Percentiles rank a stretch among this genome's conserved stretches.
phyloP scores from a whole-genome alignment of 2,329 filamentous ascomycete genomes.

The Chaetomium sp. region DNA sequence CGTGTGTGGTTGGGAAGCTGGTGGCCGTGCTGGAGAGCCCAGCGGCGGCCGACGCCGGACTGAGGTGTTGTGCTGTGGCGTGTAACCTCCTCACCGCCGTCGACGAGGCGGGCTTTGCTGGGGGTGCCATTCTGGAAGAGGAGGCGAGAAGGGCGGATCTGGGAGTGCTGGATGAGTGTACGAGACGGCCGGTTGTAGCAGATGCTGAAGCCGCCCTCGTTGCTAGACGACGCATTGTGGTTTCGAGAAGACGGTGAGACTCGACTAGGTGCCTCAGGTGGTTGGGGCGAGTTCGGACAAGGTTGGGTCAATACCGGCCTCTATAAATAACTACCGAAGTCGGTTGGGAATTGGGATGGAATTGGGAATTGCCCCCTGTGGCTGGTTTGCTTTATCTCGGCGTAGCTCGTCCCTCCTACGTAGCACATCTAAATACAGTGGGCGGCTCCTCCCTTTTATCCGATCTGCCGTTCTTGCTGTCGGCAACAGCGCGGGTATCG shows the following conservation, averaged over 20 bases:
- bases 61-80: slow-evolving; percentile 58
- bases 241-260: slow-evolving; percentile 13
- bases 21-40: slow-evolving; percentile 56
- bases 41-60: slow-evolving; percentile 51
- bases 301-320: slow-evolving; percentile 21
- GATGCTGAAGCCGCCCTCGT: slow-evolving; percentile 43
- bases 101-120: slow-evolving; percentile 39
- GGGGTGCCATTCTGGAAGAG: slow-evolving; percentile 41
- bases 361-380: background rate
- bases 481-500: slow-evolving; percentile 20
- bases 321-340: slow-evolving; percentile 32
- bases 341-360: slow-evolving; percentile 5
- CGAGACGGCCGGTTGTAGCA: slow-evolving; percentile 41
- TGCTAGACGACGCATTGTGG: slow-evolving; percentile 52
- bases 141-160: slow-evolving; percentile 31
- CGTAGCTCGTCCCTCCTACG: background rate
- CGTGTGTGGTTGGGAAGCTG: slow-evolving; percentile 71
- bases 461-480: slow-evolving; percentile 25
- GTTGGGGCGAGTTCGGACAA: background rate
- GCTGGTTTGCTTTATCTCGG: background rate
- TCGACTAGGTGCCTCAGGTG: background rate
- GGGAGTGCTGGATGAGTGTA: slow-evolving; percentile 30
- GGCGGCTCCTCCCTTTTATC: slow-evolving; percentile 27
- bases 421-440: background rate
- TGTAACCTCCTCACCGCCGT: slow-evolving; percentile 57